phyloP scores from a whole-genome alignment of 2,329 filamentous ascomycete species.

The Diaporthe eres region DNA sequence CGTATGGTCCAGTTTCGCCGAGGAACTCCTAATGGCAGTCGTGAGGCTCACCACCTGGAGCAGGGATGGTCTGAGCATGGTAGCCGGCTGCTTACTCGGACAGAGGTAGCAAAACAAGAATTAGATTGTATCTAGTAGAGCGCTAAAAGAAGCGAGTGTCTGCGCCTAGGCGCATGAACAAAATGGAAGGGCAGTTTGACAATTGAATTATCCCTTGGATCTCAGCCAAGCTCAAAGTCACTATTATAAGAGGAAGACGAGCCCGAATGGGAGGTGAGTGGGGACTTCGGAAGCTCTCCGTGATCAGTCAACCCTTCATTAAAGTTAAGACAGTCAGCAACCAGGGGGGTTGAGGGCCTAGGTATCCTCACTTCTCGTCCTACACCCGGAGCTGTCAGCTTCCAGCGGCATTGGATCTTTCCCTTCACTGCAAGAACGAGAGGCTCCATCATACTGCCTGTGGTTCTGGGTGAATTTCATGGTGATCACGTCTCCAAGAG shows the following conservation, averaged over 20 bases:
- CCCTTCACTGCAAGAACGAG: not conserved
- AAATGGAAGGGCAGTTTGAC: not conserved
- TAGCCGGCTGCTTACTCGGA: not conserved
- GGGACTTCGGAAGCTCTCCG: slow-evolving; percentile 21
- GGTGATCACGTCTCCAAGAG: not conserved
- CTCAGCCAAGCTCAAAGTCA: not conserved
- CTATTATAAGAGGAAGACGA: not conserved
- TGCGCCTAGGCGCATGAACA: not conserved
- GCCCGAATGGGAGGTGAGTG: not conserved
- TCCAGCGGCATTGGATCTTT: not conserved
- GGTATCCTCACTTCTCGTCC: not conserved
- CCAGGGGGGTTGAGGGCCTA: not conserved
- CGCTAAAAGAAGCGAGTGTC: not conserved
- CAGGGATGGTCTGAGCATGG: not conserved
- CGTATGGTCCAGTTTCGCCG: slow-evolving; percentile 2
- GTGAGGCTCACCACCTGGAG: not conserved
- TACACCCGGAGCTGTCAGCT: not conserved
- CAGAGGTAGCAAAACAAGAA: not conserved
- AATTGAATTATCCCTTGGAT: not conserved
- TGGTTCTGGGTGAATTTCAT: not conserved
- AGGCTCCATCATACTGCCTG: not conserved
- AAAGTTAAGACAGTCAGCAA: not conserved
- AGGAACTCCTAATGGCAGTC: not conserved
- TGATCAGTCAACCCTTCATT: not conserved
- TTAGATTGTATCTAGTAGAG: not conserved